Evolutionary conservation across 805 yeast genomes (phyloP).

Genomic region (Cyberlindnera xishuangbannaensis): DNA sequence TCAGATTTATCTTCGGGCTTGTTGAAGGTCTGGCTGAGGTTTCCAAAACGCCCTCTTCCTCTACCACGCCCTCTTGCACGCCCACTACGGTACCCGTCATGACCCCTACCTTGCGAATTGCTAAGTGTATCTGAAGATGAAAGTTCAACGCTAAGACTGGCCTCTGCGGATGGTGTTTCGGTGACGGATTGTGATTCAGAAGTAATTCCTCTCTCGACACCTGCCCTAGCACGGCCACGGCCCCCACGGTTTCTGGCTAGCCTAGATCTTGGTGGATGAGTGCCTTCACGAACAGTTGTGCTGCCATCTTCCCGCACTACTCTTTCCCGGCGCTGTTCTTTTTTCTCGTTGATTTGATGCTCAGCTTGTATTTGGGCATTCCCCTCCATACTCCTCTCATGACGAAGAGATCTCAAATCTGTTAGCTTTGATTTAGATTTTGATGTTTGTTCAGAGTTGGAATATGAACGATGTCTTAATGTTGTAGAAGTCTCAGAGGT

Average conservation of each 20-base stretch:
- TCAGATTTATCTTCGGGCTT: slow-evolving; percentile 1
- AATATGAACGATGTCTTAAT: not conserved
- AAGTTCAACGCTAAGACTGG: too few relatives aligned
- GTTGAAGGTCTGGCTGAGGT: slow-evolving; percentile 7
- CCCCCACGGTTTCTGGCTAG: not conserved
- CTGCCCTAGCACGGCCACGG: not conserved
- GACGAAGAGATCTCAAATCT: too few relatives aligned
- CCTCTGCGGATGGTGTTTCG: too few relatives aligned
- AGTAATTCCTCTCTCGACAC: too few relatives aligned
- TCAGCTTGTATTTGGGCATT: too few relatives aligned
- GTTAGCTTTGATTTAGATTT: too few relatives aligned
- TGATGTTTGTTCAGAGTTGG: not conserved
- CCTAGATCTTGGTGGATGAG: too few relatives aligned
- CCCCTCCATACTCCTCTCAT: too few relatives aligned
- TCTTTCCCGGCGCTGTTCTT: not conserved
- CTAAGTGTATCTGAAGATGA: too few relatives aligned
- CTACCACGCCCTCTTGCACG: slow-evolving; percentile 8
- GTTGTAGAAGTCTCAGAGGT: not conserved
- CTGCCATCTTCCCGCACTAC: not conserved
- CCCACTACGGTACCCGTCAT: slow-evolving; percentile 1
- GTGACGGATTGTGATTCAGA: too few relatives aligned
- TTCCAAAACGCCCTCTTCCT: slow-evolving; percentile 6
- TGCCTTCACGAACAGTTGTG: not conserved
- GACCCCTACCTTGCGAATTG: not conserved
- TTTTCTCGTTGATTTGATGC: not conserved